phyloP scores from a whole-genome alignment of 345 rosid species.

The Anacardium occidentale region DNA sequence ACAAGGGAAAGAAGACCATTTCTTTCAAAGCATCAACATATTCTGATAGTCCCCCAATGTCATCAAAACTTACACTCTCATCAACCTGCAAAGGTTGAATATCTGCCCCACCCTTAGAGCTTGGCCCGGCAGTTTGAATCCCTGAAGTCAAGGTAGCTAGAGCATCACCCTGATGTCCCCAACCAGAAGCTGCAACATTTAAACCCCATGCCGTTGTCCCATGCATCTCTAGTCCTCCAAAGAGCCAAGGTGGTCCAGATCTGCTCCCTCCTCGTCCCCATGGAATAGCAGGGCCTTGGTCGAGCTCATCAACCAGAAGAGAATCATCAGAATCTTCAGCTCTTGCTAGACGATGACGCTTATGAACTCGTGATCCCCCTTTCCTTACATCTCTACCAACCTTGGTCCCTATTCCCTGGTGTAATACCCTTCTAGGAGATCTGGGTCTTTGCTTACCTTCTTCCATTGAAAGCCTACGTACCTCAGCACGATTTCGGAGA shows the following conservation, averaged over 20 bases:
- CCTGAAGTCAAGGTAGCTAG: constrained; percentile 74
- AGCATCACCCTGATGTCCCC: constrained; percentile 97
- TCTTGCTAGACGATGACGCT: constrained; percentile 77
- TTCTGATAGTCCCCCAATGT: constrained; percentile 93
- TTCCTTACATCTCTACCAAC: constrained; percentile 83
- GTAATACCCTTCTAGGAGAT: constrained; percentile 93
- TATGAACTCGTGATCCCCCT: constrained; percentile 94
- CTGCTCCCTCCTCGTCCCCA: constrained; percentile 95
- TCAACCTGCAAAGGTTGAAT: constrained; percentile 98
- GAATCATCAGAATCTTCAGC: constrained; percentile 99
- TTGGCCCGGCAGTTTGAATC: constrained; percentile 99
- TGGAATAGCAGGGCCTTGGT: constrained; percentile 94
- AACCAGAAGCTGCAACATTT: constrained; percentile 97
- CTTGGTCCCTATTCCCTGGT: constrained; percentile 94
- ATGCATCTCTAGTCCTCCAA: constrained; percentile 91
- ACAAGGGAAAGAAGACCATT: constrained; percentile 97
- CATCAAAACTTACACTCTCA: constrained; percentile 88
- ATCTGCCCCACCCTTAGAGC: constrained; percentile 99
- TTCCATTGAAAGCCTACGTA: constrained; percentile 74
- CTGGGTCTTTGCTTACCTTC: constrained; percentile 76
- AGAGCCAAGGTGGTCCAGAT: constrained; percentile 96
- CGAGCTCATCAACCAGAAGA: constrained; percentile 98
- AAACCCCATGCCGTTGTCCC: constrained; percentile 80
- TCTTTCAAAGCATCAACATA: constrained; percentile 96
- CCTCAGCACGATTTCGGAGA: constrained; percentile 94